A percentile compares a stretch with the other conserved stretches of the same genome.
phyloP scores from a whole-genome alignment of 768 basidiomycete species.

The Serendipita sp. region DNA sequence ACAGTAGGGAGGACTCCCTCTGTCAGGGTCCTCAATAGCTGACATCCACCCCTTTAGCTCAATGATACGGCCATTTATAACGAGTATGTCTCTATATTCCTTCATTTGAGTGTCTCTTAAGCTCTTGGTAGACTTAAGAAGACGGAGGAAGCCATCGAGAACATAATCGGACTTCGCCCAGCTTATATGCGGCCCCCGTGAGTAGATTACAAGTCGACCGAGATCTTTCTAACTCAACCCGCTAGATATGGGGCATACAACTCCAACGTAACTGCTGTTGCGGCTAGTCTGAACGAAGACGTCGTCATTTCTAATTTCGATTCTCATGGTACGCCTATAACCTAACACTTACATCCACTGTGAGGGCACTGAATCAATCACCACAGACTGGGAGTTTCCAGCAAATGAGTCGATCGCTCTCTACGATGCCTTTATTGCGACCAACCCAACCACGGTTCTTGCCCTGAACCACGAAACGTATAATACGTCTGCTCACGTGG shows the following conservation, averaged over 20 bases:
- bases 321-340: background rate
- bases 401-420: slow-evolving; percentile 3
- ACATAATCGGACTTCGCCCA: slow-evolving; percentile 3
- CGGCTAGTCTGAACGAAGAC: background rate
- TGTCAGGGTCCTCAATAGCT: background rate
- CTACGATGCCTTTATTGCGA: slow-evolving; percentile 12
- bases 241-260: slow-evolving; percentile 3
- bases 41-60: background rate
- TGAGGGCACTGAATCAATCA: background rate
- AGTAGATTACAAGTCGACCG: background rate
- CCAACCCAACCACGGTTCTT: slow-evolving; percentile 12
- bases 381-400: slow-evolving; percentile 11
- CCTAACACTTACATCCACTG: background rate
- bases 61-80: background rate
- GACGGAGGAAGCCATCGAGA: slow-evolving; percentile 5
- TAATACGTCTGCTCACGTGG: slow-evolving; percentile 11
- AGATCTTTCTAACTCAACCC: background rate
- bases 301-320: slow-evolving; percentile 16
- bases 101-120: background rate
- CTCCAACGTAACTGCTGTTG: slow-evolving; percentile 5
- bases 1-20: background rate
- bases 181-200: slow-evolving; percentile 7
- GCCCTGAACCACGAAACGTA: slow-evolving; percentile 17
- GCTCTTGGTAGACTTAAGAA: background rate
- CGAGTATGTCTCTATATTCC: background rate